phyloP scores from a whole-genome alignment of 108 stramenopile genomes.

The Bacterosira constricta region DNA sequence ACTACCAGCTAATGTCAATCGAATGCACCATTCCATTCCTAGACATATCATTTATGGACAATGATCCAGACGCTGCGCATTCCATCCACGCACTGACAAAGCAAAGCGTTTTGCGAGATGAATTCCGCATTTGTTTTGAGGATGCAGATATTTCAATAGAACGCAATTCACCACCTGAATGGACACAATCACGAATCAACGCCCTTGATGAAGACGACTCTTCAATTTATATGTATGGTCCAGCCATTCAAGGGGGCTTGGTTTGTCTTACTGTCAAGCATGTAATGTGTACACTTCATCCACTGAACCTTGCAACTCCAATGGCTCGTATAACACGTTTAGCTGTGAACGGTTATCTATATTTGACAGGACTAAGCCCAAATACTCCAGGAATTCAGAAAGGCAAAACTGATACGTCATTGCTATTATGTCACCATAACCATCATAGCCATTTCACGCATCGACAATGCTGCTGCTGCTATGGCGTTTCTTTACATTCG shows the following conservation, averaged over 20 bases:
- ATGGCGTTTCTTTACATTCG: constrained; percentile 38
- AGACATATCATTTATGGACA: constrained; percentile 39
- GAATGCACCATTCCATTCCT: constrained; percentile 32
- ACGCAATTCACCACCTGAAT: constrained; percentile 42
- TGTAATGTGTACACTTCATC: constrained; percentile 26
- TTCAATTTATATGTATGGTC: constrained; percentile 30
- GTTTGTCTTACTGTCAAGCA: constrained; percentile 28
- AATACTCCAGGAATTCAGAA: constrained; percentile 36
- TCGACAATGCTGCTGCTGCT: constrained; percentile 20
- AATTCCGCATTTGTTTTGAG: constrained; percentile 44
- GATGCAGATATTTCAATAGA: constrained; percentile 31
- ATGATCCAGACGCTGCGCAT: not conserved
- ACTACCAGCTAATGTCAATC: constrained; percentile 51
- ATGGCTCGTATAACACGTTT: constrained; percentile 34
- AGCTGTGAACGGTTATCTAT: constrained; percentile 27
- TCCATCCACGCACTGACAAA: not conserved
- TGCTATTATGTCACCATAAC: constrained; percentile 39
- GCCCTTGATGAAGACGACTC: constrained; percentile 48
- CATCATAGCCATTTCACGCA: too few species aligned
- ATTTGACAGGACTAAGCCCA: constrained; percentile 32
- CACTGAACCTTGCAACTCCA: constrained; percentile 46
- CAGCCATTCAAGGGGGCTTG: constrained; percentile 44
- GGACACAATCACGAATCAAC: constrained; percentile 31
- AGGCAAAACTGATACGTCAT: constrained; percentile 8
- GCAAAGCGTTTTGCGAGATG: constrained; percentile 22